Conservation (phyloP, 768 basidiomycete species). For the Kwoniella dejecticola region DNA sequence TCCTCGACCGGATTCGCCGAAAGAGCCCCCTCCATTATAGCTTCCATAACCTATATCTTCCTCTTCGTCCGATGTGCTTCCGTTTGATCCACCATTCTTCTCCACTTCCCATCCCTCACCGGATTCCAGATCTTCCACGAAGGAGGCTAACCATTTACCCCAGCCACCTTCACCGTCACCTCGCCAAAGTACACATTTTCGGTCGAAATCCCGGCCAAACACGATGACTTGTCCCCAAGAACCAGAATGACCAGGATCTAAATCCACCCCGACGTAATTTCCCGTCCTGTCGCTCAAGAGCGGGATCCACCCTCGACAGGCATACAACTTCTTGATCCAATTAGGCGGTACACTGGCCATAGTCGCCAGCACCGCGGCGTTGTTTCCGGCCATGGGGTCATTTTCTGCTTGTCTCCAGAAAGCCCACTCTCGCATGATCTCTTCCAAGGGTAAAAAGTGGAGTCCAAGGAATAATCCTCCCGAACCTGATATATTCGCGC, state of each 20-base stretch:
- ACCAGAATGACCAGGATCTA: conserved; percentile 70
- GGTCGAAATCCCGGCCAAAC: conserved; percentile 98
- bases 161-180: conserved; percentile 90
- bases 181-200: conserved; percentile 90
- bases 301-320: conserved; percentile 94
- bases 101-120: conserved; percentile 88
- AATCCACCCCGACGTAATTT: conserved; percentile 94
- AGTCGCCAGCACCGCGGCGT: conserved; percentile 66
- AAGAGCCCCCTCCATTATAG: conserved; percentile 61
- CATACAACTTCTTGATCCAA: conserved; percentile 88
- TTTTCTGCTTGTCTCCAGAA: conserved; percentile 95
- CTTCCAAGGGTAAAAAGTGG: conserved; percentile 85
- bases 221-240: conserved; percentile 89
- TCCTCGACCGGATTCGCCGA: conserved; percentile 69
- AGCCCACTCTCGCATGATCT: conserved; percentile 90
- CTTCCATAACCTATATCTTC: conserved; percentile 55
- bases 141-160: conserved; percentile 89
- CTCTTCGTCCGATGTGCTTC: conserved; percentile 49
- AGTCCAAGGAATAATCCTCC: conserved; percentile 96
- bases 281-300: conserved; percentile 90
- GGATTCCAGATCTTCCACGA: conserved; percentile 87
- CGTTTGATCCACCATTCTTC: conserved; percentile 21
- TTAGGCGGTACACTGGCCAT: conserved; percentile 89
- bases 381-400: conserved; percentile 82
- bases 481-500: conserved; percentile 60